Evolutionary conservation across 805 yeast species (phyloP), one percentile per base, ranked within the genome.

Genomic region (Pichia sporocuriosa): DNA sequence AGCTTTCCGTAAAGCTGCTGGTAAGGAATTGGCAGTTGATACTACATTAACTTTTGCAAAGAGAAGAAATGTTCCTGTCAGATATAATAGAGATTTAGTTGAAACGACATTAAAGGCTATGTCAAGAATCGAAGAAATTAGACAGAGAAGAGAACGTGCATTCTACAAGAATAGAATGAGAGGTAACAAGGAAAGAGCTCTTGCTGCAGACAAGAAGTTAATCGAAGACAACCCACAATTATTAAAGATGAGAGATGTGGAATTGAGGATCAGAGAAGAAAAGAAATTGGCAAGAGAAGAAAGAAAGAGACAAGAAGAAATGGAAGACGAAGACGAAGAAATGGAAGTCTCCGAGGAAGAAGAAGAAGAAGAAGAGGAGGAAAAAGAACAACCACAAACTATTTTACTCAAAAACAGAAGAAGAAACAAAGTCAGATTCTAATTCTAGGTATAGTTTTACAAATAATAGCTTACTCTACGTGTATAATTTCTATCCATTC

Each of bases 151-250:
- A 72, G 98, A 93, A 68, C 77, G 95, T 62, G 97, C 97, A 13
- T 93, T 93, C 88, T 93, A 86, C 73, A 90, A 89, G 87, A 88
- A 89, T 72, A 84, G 98, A 79, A 93, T 93, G 98, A 86, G 84
- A 67, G 97, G 96, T 50, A 93, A 93, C 70, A 84, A 81, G 67
- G 96, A 84, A 54, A 78, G 79, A 64, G 84, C 84, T 64, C 72
- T 87, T 58, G 86, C 80, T 42, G 72, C 83, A 44, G 98, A 93
- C 68, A 80, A 79, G 69, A 86, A 86, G 67, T 73, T 93, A 60
- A 93, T 93, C 37, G 96, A 81, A 61, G 69, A 77, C 44, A 78
- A 93, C 69, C 96, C 96, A 53, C 95, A 84, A 61, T 70, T 90
- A 61, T 74, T 93, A 68, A 84, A 78, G 65, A 79, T 87, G 75